Percentiles rank a stretch among this genome's conserved stretches.
Evolutionary conservation across 345 rosid genomes (phyloP).

Genomic region (Brassica cretica): DNA sequence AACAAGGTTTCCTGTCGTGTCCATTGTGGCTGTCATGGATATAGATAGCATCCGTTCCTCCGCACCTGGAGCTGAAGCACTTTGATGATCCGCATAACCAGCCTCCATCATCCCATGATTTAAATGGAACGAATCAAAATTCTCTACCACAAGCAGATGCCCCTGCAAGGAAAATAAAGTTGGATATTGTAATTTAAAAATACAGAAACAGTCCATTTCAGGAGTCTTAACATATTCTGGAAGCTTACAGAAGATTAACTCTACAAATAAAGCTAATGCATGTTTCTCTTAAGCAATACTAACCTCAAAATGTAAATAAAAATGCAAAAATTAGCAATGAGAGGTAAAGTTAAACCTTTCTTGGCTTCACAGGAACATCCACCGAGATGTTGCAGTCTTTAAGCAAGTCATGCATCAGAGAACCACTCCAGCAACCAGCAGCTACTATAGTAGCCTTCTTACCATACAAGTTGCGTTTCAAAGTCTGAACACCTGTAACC

Average conservation of each 20-base stretch:
- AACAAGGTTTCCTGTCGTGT: constrained; percentile 65
- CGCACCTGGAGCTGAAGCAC: constrained; percentile 42
- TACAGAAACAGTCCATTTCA: constrained; percentile 11
- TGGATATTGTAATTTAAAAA: not conserved
- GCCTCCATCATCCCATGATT: constrained; percentile 88
- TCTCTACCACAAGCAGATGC: constrained; percentile 78
- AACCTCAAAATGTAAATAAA: not conserved
- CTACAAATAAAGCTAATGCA: not conserved
- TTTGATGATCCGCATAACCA: constrained; percentile 62
- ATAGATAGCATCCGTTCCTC: constrained; percentile 55
- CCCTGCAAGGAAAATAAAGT: constrained; percentile 52
- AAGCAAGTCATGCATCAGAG: constrained; percentile 59
- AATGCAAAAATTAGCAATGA: not conserved
- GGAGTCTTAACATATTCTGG: not conserved
- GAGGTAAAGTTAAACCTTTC: constrained; percentile 56
- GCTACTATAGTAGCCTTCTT: constrained; percentile 77
- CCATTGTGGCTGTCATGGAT: constrained; percentile 91
- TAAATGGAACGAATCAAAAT: constrained; percentile 56
- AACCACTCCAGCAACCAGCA: constrained; percentile 90
- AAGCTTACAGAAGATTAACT: not conserved
- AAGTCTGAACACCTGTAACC: constrained; percentile 66
- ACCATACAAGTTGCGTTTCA: constrained; percentile 54
- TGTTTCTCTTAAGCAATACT: not conserved
- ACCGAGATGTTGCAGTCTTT: constrained; percentile 47
- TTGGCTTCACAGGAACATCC: constrained; percentile 76